Base-by-base conservation (phyloP, 495 filamentous ascomycete species). In the Neurospora terricola region DNA sequence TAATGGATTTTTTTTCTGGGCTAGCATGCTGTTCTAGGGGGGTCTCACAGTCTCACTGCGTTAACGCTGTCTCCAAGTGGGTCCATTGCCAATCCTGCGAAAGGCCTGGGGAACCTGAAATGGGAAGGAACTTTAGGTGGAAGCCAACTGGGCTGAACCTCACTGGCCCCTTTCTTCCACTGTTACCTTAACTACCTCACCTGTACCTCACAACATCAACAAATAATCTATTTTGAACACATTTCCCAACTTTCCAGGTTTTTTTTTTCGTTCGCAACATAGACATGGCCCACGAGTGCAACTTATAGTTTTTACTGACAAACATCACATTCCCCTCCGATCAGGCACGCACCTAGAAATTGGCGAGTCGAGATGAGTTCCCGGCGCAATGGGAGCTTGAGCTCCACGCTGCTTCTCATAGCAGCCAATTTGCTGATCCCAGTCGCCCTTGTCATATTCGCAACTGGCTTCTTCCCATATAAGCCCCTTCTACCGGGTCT, bases 381-480 rank as follows among this genome's bases (percentile, higher is more conserved):
- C 74, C 77, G 76, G 75, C 73, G 72, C 18, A 71, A 82, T 81
- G 83, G 78, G 74, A 75, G 77, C 43, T 66, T 79, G 36, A 70
- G 77, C 73, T 81, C 82, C 72, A 78, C 79, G 73, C 68, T 84
- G 16, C 80, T 88, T 74, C 85, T 89, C 71, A 77, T 90, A 72
- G 86, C 85, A 78, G 88, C 89, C 70, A 98, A 99, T 83, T 18
- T 92, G 18, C 82, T 98, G 30, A 88, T 97, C 38, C 92, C 92
- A 3, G 73, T 92, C 45, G 90, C 93, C 48, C 89, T 98, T 69
- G 73, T 96, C 59, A 83, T 90, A 71, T 99, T 99, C 80, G 94
- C 93, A 8, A 88, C 90, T 5, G 96, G 96, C 18, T 99, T 98
- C 85, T 98, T 99, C 79, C 96, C 96, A 18, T 97, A 98, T 82